phyloP scores from a whole-genome alignment of 2,329 filamentous ascomycete genomes.

The Phyllosticta paracitricarpa region DNA sequence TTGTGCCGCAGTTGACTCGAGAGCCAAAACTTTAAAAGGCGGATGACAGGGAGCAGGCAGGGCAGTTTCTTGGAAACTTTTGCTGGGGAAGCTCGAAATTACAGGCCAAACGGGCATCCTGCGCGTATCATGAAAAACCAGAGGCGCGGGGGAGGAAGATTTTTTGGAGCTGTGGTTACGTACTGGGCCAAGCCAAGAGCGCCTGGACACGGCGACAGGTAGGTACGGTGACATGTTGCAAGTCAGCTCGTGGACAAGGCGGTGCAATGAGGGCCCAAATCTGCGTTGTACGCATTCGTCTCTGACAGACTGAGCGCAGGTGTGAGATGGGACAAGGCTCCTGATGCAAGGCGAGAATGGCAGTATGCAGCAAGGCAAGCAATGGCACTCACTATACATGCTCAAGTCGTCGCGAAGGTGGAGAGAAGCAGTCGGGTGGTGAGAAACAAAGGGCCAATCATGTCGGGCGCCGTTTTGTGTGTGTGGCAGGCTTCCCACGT shows the following conservation, averaged over 20 bases:
- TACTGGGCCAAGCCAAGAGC: background rate
- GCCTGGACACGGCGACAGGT: background rate
- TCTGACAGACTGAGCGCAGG: background rate
- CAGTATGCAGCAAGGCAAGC: background rate
- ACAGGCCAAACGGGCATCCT: background rate
- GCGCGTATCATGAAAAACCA: background rate
- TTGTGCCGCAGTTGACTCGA: background rate
- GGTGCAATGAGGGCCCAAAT: background rate
- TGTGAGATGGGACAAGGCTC: background rate
- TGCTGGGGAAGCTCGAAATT: background rate
- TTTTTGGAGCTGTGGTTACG: background rate
- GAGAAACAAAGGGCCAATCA: background rate
- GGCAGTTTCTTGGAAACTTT: conserved; percentile 1
- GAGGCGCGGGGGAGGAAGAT: background rate
- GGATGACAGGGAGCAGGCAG: background rate
- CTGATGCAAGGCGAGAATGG: background rate
- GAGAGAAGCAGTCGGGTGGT: background rate
- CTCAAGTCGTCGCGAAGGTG: background rate
- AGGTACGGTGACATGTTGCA: background rate
- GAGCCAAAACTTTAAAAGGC: background rate
- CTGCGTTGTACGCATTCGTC: background rate
- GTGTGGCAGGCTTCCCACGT: background rate
- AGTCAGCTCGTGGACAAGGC: background rate
- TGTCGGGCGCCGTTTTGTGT: background rate
- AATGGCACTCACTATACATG: background rate